Evolutionary conservation across 371 early-diverging fungal genomes (phyloP), one percentile per base, ranked within the genome.

Genomic region (Mucor lusitanicus): DNA sequence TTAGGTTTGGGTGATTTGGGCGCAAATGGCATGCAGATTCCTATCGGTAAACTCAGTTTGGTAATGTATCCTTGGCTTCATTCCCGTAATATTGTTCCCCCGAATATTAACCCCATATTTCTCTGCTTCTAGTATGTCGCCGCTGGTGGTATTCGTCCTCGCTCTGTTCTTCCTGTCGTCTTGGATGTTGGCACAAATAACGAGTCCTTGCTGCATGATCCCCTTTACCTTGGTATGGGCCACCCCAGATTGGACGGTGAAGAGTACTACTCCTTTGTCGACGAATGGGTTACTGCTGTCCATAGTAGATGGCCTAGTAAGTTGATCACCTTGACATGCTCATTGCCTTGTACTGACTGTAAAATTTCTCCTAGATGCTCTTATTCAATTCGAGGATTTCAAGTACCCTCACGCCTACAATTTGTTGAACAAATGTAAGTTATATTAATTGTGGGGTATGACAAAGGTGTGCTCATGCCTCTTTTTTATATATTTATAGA

Each of bases 131-230:
- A 80, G 78, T 87, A 87, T 46, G 87, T 87, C 61, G 87, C 87
- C 66, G 87, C 86, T 15, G 87, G 87, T 55, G 90, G 90, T 72
- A 85, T 90, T 60, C 83, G 85, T 57, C 90, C 90, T 17, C 78
- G 83, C 17, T 79, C 85, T 35, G 85, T 87, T 23, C 67, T 90
- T 50, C 90, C 90, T 15, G 87, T 90, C 19, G 86, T 88, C 37
- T 69, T 90, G 57, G 90, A 90, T 68, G 85, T 88, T 11, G 90
- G 90, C 15, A 88, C 89, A 13, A 88, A 88, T 68, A 90, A 88
- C 67, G 81, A 87, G 56, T 54, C 63, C 17, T 71, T 88, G 11
- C 67, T 87, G 56, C 78, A 88, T 62, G 88, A 88, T 64, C 88
- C 88, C 15, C 76, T 88, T 9, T 90, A 90, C 55, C 82, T 90